These are phyloP conservation scores for Vitis rupestris DNA, from an alignment of 164 flowering plant genomes.

Conservation along the genomic window DNA sequence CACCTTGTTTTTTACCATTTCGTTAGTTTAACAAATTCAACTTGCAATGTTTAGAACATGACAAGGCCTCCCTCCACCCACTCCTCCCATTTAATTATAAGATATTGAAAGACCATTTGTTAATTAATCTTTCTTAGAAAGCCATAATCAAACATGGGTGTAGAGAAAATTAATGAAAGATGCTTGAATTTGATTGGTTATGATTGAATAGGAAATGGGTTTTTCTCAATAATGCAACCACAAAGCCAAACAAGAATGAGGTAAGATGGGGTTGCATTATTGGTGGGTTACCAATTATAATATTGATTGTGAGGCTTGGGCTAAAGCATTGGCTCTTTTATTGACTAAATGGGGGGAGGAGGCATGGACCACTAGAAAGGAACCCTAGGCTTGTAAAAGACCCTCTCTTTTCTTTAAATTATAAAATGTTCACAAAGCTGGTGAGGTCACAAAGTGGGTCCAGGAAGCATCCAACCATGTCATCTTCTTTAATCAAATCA, in stretches of 20 bases:
- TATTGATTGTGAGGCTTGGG: background rate
- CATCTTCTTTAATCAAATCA: conserved; percentile 3
- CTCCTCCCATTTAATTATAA: background rate
- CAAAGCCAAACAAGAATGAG: conserved; percentile 7
- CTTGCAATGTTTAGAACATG: too few species aligned
- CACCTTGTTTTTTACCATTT: background rate
- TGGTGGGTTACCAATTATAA: background rate
- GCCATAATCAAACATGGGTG: too few species aligned
- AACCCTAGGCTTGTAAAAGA: background rate
- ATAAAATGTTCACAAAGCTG: conserved; percentile 1
- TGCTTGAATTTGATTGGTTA: background rate
- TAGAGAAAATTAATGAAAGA: background rate
- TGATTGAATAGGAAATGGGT: background rate
- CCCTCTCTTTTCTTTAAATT: background rate
- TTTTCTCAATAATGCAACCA: background rate
- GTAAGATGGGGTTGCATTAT: conserved; percentile 11
- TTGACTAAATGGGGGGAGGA: conserved; percentile 4
- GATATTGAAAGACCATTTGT: background rate
- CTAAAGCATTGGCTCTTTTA: conserved; percentile 9
- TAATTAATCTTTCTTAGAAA: too few species aligned
- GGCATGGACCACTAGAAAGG: conserved; percentile 11
- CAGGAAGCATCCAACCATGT: conserved; percentile 1
- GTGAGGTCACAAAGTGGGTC: conserved; percentile 12
- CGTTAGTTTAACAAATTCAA: background rate
- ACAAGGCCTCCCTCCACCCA: too few species aligned